Percentiles rank a stretch among this genome's conserved stretches.
Conservation (phyloP, 1,139 yeast species). For the Hansenula sp. region DNA sequence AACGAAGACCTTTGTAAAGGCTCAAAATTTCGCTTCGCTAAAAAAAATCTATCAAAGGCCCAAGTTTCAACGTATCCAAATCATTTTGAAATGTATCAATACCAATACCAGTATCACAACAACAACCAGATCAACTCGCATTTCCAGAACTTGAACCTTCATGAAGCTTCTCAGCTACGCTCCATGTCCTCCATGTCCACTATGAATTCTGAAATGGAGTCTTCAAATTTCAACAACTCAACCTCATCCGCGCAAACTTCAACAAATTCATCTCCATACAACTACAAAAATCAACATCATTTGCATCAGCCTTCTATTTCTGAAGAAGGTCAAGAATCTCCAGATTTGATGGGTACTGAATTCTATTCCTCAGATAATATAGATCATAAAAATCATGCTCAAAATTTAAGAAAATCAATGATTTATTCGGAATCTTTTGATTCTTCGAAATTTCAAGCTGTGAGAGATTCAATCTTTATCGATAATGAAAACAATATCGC, state of each 20-base stretch:
- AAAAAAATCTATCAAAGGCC: too few species aligned
- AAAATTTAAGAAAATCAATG: constrained; percentile 44
- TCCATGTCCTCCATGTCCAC: constrained; percentile 5
- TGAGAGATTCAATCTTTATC: constrained; percentile 5
- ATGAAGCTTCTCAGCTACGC: constrained; percentile 2
- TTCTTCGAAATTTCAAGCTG: constrained; percentile 21
- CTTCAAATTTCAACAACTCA: not conserved
- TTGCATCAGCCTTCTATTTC: constrained; percentile 2
- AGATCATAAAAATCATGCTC: constrained; percentile 38
- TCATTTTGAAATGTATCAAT: not conserved
- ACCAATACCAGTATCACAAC: not conserved
- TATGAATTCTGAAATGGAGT: not conserved
- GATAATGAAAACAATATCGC: not conserved
- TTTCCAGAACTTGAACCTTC: not conserved
- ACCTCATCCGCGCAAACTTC: constrained; percentile 13
- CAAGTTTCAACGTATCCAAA: too few species aligned
- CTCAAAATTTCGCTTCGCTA: not conserved
- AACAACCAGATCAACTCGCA: not conserved
- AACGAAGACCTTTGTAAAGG: too few species aligned
- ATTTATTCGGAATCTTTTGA: constrained; percentile 41
- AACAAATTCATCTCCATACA: constrained; percentile 10
- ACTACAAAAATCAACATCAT: not conserved
- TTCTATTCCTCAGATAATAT: constrained; percentile 29
- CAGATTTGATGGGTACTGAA: constrained; percentile 17
- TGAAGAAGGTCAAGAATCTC: constrained; percentile 11